Conservation (phyloP, 1,284 basidiomycete species). For the Ustanciosporium gigantosporum region DNA sequence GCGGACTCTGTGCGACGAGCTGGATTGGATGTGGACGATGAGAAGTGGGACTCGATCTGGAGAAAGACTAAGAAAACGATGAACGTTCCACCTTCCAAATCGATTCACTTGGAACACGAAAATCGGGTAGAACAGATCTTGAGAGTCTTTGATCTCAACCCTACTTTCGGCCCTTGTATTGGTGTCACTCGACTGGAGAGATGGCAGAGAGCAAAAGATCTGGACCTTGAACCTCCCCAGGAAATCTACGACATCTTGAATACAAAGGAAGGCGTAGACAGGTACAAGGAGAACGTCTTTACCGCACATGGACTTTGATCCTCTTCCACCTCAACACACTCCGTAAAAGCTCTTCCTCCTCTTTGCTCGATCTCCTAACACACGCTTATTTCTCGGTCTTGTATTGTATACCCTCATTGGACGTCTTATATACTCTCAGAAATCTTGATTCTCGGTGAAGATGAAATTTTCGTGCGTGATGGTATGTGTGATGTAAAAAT, state of each 20-base stretch:
- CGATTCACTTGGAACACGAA: constrained; percentile 50
- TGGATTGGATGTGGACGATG: constrained; percentile 38
- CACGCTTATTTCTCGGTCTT: too few species aligned
- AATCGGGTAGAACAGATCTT: constrained; percentile 56
- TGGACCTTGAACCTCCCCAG: constrained; percentile 79
- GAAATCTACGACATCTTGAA: constrained; percentile 68
- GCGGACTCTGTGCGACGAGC: constrained; percentile 10
- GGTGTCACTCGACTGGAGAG: constrained; percentile 81
- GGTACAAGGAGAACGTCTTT: constrained; percentile 34
- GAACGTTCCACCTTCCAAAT: constrained; percentile 22
- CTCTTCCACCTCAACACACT: too few species aligned
- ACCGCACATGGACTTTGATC: constrained; percentile 18
- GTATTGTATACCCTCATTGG: constrained; percentile 25
- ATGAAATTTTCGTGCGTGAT: too few species aligned
- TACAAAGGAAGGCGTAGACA: constrained; percentile 45
- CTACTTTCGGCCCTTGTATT: constrained; percentile 76
- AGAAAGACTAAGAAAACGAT: constrained; percentile 30
- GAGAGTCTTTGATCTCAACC: constrained; percentile 56
- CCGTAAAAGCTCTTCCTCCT: too few species aligned
- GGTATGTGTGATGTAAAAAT: too few species aligned
- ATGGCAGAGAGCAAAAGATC: constrained; percentile 80
- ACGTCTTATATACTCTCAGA: too few species aligned
- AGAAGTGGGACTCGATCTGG: constrained; percentile 48
- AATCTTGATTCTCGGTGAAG: too few species aligned
- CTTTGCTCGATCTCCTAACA: not conserved